These are phyloP conservation scores for Talaromyces sp. DNA, from an alignment of 2,329 filamentous ascomycete genomes.

Conservation along the genomic window DNA sequence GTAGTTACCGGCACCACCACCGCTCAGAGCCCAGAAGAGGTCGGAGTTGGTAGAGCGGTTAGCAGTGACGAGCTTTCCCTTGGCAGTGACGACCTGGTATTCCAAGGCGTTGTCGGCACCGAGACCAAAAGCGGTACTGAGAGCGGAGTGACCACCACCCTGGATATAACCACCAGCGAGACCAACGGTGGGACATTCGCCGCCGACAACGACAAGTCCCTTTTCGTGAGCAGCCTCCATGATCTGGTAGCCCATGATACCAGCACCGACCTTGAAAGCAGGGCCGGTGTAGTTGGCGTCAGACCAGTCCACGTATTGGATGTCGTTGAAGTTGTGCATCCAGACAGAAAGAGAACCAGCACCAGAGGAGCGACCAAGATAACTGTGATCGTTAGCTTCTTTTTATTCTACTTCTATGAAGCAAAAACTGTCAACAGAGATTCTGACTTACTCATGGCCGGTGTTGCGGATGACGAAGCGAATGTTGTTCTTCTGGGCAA, in stretches of 20 bases:
- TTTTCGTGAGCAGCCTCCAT: constrained; percentile 35
- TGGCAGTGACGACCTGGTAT: constrained; percentile 51
- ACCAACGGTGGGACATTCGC: constrained; percentile 51
- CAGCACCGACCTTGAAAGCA: constrained; percentile 12
- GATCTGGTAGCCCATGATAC: neutral
- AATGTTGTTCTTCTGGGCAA: constrained; percentile 16
- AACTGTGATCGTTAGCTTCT: constrained; percentile 23
- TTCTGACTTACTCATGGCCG: constrained; percentile 13
- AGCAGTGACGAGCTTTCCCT: constrained; percentile 28
- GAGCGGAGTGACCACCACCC: constrained; percentile 56
- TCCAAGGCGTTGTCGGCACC: constrained; percentile 58
- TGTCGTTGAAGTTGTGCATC: constrained; percentile 48
- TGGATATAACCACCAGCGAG: constrained; percentile 59
- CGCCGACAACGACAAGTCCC: constrained; percentile 53
- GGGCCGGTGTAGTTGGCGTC: neutral
- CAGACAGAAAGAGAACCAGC: constrained; percentile 48
- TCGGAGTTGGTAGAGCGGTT: constrained; percentile 28
- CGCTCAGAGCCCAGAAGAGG: constrained; percentile 50
- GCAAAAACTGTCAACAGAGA: neutral
- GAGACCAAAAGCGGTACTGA: constrained; percentile 37
- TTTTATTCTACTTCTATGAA: no score
- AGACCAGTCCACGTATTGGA: constrained; percentile 36
- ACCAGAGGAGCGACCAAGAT: constrained; percentile 47
- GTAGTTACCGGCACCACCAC: constrained; percentile 52
- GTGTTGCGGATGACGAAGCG: constrained; percentile 18